phyloP scores from a whole-genome alignment of 768 basidiomycete species.

The Hirschioporus abietinus region DNA sequence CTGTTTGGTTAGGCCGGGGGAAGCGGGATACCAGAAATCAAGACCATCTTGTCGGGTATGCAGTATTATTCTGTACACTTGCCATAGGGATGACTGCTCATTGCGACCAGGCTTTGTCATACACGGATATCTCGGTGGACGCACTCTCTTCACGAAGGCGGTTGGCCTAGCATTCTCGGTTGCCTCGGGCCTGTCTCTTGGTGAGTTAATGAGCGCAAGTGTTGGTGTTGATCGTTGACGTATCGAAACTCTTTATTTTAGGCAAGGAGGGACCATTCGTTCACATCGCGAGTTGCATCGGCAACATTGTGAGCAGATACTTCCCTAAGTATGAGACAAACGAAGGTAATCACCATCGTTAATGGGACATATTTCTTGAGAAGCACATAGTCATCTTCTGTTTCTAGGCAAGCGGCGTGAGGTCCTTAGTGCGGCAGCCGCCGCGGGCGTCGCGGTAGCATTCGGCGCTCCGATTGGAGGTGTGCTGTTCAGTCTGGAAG shows the following conservation, averaged over 20 bases:
- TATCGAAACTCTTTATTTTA: conserved; percentile 15
- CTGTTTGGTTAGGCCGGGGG: conserved; percentile 67
- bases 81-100: conserved; percentile 4
- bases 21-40: conserved; percentile 95
- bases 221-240: conserved; percentile 11
- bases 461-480: conserved; percentile 97
- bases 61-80: neutral
- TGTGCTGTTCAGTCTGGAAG: conserved; percentile 88
- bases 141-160: conserved; percentile 85
- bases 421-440: conserved; percentile 91
- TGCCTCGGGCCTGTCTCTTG: conserved; percentile 86
- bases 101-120: conserved; percentile 77
- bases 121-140: conserved; percentile 90
- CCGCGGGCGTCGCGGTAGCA: conserved; percentile 95
- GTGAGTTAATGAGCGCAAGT: conserved; percentile 30
- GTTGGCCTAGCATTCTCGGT: conserved; percentile 87
- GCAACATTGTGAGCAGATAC: conserved; percentile 87
- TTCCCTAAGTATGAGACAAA: conserved; percentile 91
- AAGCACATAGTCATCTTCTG: neutral
- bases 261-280: conserved; percentile 80
- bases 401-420: conserved; percentile 82
- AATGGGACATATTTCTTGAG: conserved; percentile 10
- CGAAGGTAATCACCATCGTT: conserved; percentile 54
- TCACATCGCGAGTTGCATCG: conserved; percentile 88
- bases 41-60: conserved; percentile 83